Conservation (phyloP, 2,329 filamentous ascomycete species). For the Calonectria fujianensis region DNA sequence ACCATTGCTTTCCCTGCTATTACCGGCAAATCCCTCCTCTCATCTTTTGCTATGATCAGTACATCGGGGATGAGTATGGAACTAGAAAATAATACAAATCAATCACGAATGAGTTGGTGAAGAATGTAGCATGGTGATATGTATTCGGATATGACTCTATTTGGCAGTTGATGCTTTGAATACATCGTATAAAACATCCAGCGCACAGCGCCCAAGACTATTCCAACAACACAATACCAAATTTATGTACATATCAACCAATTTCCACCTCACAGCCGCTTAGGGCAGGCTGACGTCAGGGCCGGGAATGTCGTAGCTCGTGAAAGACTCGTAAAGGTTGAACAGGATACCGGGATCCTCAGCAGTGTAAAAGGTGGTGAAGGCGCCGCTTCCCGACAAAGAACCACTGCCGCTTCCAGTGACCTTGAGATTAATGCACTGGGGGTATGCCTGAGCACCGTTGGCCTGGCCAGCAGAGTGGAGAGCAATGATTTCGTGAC, state of each 20-base stretch:
- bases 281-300: constrained; percentile 48
- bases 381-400: constrained; percentile 54
- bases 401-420: constrained; percentile 61
- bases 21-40: not conserved
- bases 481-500: constrained; percentile 74
- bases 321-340: constrained; percentile 58
- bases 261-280: not conserved
- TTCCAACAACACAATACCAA: not conserved
- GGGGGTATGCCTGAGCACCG: constrained; percentile 71
- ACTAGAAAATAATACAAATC: not conserved
- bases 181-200: not conserved
- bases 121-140: not conserved
- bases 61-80: not conserved
- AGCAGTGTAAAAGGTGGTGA: constrained; percentile 61
- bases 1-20: not conserved
- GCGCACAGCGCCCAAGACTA: not conserved
- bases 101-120: not conserved
- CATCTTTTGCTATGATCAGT: not conserved
- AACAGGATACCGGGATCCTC: constrained; percentile 60
- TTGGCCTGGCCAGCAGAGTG: constrained; percentile 65
- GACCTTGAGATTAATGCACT: constrained; percentile 70
- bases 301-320: constrained; percentile 58
- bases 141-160: not conserved
- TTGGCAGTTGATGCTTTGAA: not conserved
- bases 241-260: not conserved